These are phyloP conservation scores for Stachybotrys elegans DNA, from an alignment of 2,329 filamentous ascomycete genomes.

Conservation along the genomic window DNA sequence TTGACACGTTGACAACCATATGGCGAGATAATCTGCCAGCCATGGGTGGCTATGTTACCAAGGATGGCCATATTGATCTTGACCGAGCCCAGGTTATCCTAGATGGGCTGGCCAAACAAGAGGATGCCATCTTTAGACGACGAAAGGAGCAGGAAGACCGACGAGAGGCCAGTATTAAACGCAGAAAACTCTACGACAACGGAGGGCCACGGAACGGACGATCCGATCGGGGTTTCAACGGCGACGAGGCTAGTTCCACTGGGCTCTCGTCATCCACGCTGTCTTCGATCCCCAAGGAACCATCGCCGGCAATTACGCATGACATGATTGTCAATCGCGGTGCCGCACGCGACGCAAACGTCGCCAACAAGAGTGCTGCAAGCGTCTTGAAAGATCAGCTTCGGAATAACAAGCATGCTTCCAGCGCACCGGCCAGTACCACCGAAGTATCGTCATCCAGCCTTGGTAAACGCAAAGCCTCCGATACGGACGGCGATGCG, in stretches of 20 bases:
- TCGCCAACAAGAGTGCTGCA: conserved; percentile 91
- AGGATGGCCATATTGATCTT: conserved; percentile 88
- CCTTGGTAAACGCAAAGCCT: conserved; percentile 73
- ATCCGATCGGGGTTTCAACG: conserved; percentile 22
- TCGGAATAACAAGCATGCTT: conserved; percentile 35
- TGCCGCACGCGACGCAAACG: conserved; percentile 61
- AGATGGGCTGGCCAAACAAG: conserved; percentile 81
- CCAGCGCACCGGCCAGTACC: conserved; percentile 10
- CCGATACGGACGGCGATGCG: conserved; percentile 48
- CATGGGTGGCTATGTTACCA: conserved; percentile 95
- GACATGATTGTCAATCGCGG: conserved; percentile 80
- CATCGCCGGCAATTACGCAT: conserved; percentile 64
- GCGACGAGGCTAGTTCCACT: conserved; percentile 27
- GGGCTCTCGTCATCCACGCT: conserved; percentile 32
- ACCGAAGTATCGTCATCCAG: conserved; percentile 34
- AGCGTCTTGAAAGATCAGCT: conserved; percentile 80
- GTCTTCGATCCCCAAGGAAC: conserved; percentile 47
- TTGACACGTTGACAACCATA: conserved; percentile 92
- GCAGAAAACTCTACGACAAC: conserved; percentile 68
- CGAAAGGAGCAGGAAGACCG: conserved; percentile 83
- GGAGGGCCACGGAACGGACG: not conserved
- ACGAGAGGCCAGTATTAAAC: conserved; percentile 72
- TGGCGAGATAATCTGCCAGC: conserved; percentile 88
- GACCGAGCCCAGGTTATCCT: conserved; percentile 83
- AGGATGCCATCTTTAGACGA: conserved; percentile 87